These are phyloP conservation scores for Bolboschoenoplectus hybrid DNA, from an alignment of 202 grass and related monocot genomes.

Conservation along the genomic window DNA sequence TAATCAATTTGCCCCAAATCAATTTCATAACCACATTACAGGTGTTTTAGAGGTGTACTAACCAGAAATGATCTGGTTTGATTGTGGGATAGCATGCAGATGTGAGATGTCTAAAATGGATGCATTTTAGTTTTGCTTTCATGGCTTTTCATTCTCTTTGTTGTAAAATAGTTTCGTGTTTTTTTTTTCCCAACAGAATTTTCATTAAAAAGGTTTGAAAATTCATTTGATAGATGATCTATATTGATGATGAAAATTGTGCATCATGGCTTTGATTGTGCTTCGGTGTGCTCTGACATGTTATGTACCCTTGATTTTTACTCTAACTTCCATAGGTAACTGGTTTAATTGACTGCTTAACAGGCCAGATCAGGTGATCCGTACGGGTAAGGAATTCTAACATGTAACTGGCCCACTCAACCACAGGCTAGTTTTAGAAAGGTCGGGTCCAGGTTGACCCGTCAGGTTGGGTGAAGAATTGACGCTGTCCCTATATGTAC, in stretches of 20 bases:
- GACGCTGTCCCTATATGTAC: neutral
- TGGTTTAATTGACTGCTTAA: neutral
- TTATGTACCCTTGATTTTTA: neutral
- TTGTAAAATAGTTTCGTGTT: neutral
- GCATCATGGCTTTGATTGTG: neutral
- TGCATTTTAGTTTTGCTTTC: neutral
- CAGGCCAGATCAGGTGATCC: neutral
- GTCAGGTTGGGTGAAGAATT: neutral
- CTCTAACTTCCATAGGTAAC: neutral
- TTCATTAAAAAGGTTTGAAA: neutral
- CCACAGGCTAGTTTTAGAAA: neutral
- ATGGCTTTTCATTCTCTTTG: neutral
- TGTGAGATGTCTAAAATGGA: neutral
- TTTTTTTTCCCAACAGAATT: neutral
- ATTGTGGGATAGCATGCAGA: neutral
- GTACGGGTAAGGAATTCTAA: neutral
- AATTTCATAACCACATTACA: neutral
- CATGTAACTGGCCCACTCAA: too few relatives aligned
- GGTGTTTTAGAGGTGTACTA: neutral
- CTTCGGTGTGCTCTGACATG: neutral
- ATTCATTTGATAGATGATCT: neutral
- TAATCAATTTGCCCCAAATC: neutral
- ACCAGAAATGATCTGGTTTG: neutral
- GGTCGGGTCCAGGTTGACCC: neutral
- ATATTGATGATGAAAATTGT: slow-evolving; percentile 5